Evolutionary conservation across 106 monocot genomes (phyloP), one percentile per base, ranked within the genome.

Genomic region (Allium sativum): DNA sequence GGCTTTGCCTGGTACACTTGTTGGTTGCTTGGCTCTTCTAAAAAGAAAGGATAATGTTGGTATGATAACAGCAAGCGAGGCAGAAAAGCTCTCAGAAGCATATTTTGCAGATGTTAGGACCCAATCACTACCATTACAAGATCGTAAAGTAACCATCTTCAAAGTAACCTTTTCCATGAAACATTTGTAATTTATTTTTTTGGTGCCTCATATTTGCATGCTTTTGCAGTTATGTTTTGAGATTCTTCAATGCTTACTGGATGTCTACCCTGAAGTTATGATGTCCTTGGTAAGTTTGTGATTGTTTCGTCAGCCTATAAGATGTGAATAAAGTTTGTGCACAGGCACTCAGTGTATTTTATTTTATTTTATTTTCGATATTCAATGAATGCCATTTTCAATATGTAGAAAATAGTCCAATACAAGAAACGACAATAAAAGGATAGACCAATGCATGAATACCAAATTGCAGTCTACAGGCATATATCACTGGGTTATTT

Each of bases 21-120:
- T 83, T 61, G 98, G 98, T 70, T 98, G 98, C 78, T 67, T 82
- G 59, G 77, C 91, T 59, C 68, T 98, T 68, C 61, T 98, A 70
- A 77, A 67, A 55, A 91, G 98, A 66, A 88, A 78, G 68, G 65
- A 55, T 47, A 66, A 54, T 71, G 66, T 70, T 67, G 82, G 84
- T 59, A 78, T 61, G 62, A 77, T 92, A 52, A 40, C 65, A 50
- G 76, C 52, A 19, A 73, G 15, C 67, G 91, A 98, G 67, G 84
- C 84, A 15, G 73, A 55, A 62, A 61, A 31, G 61, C 79, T 98
- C 65, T 73, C 80, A 63, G 16, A 82, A 47, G 68, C 73, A 40
- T 87, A 64, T 76, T 81, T 98, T 41, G 59, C 62, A 56, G 61
- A 82, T 76, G 64, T 98, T 56, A 79, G 78, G 59, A 82, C 87